Conservation (phyloP, 805 yeast genomes). For the Huiozyma naganishii region DNA sequence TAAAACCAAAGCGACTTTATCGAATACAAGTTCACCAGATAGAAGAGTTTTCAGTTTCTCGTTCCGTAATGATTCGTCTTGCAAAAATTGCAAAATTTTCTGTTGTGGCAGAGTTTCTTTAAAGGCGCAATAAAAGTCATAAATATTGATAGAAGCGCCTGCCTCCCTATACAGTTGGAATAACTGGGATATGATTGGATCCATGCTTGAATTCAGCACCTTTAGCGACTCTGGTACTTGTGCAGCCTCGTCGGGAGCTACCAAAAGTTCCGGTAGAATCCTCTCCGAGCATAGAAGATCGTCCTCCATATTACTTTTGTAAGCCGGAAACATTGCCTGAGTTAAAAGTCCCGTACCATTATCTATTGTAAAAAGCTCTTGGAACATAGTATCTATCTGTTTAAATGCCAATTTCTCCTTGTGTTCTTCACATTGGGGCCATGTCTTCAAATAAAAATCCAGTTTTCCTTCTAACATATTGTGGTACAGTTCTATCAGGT, state of each 20-base stretch:
- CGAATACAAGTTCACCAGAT: conserved; percentile 37
- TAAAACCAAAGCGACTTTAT: conserved; percentile 53
- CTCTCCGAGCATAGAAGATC: conserved; percentile 24
- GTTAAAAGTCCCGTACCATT: conserved; percentile 24
- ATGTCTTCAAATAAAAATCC: conserved; percentile 12
- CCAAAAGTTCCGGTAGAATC: conserved; percentile 9
- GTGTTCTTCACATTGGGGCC: conserved; percentile 19
- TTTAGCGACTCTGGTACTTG: conserved; percentile 8
- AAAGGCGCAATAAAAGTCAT: conserved; percentile 57
- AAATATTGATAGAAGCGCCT: conserved; percentile 52
- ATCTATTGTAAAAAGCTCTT: conserved; percentile 26
- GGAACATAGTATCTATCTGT: conserved; percentile 25
- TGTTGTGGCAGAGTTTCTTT: conserved; percentile 35
- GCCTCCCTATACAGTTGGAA: conserved; percentile 74
- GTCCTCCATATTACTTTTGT: conserved; percentile 24
- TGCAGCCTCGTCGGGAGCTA: conserved; percentile 8
- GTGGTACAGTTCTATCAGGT: conserved; percentile 24
- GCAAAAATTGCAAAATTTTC: conserved; percentile 19
- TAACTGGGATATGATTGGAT: conserved; percentile 46
- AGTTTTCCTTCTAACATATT: conserved; percentile 19
- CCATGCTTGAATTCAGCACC: conserved; percentile 29
- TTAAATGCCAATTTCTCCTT: conserved; percentile 17
- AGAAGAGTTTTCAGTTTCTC: conserved; percentile 19
- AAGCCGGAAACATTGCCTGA: conserved; percentile 24
- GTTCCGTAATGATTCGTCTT: conserved; percentile 18